Conservation (phyloP, 768 basidiomycete species). For the Podaxis sp. region DNA sequence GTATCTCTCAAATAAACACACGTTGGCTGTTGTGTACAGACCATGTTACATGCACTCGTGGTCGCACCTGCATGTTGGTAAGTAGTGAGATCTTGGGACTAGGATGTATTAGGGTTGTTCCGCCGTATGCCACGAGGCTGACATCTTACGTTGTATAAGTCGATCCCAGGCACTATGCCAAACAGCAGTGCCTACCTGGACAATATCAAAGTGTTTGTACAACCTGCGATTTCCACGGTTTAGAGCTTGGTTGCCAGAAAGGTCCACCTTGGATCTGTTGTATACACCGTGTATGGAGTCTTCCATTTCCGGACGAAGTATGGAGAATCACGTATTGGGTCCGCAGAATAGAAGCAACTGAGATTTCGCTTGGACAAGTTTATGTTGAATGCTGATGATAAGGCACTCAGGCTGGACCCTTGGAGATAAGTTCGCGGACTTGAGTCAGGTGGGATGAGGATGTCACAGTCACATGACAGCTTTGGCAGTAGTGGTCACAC, state of each 20-base stretch:
- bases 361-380: neutral
- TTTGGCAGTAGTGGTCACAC: neutral
- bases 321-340: slow-evolving; percentile 7
- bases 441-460: neutral
- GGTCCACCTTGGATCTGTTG: neutral
- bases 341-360: neutral
- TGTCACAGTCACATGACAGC: neutral
- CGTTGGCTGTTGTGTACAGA: neutral
- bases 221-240: neutral
- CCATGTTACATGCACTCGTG: neutral
- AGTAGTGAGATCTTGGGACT: neutral
- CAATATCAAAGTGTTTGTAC: neutral
- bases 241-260: neutral
- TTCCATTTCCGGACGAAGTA: slow-evolving; percentile 10
- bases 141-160: neutral
- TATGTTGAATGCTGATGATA: neutral
- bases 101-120: neutral
- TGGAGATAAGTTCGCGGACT: slow-evolving; percentile 2
- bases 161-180: neutral
- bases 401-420: neutral
- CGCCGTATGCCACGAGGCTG: slow-evolving; percentile 4
- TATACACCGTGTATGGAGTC: neutral
- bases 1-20: neutral
- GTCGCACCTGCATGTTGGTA: neutral
- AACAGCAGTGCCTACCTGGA: neutral